A percentile compares a stretch with the other conserved stretches of the same genome.
Evolutionary conservation across 352 stramenopile genomes (phyloP).

Genomic region (Globisporangium uncinulatum): DNA sequence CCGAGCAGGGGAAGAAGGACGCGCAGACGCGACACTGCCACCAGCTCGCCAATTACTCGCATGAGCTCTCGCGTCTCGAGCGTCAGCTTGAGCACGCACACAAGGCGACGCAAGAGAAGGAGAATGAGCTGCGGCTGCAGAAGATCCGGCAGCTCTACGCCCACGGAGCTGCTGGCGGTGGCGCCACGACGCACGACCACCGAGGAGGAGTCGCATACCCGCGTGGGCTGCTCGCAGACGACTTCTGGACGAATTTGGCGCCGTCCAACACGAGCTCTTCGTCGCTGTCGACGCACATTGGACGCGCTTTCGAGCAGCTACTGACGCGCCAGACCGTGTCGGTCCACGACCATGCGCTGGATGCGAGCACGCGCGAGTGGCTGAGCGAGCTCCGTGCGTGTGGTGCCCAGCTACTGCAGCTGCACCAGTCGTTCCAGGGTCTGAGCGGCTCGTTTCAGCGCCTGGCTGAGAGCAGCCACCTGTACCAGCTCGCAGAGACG

Average conservation of each 20-base stretch:
- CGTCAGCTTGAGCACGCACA: conserved; percentile 56
- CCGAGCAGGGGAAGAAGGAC: conserved; percentile 49
- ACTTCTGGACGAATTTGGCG: conserved; percentile 48
- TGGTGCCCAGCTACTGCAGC: conserved; percentile 42
- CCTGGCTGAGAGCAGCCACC: conserved; percentile 41
- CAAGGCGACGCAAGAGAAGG: conserved; percentile 38
- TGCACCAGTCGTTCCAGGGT: conserved; percentile 58
- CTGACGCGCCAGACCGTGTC: conserved; percentile 43
- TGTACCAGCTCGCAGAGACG: conserved; percentile 55
- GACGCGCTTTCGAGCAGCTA: conserved; percentile 52
- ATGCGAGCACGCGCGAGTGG: conserved; percentile 56
- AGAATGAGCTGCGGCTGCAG: conserved; percentile 51
- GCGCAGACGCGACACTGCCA: conserved; percentile 38
- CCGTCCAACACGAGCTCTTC: conserved; percentile 21
- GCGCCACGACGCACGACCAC: background rate
- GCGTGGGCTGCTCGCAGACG: conserved; percentile 29
- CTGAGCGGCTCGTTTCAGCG: conserved; percentile 49
- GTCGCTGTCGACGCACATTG: conserved; percentile 47
- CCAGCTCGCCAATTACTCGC: conserved; percentile 62
- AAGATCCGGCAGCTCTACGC: conserved; percentile 49
- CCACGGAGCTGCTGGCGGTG: background rate
- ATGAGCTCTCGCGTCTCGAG: conserved; percentile 61
- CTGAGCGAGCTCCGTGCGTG: conserved; percentile 46
- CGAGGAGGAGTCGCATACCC: background rate
- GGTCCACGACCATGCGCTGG: conserved; percentile 44